These are phyloP conservation scores for Kodamaea lidongshanica DNA, from an alignment of 805 yeast species.

Conservation along the genomic window DNA sequence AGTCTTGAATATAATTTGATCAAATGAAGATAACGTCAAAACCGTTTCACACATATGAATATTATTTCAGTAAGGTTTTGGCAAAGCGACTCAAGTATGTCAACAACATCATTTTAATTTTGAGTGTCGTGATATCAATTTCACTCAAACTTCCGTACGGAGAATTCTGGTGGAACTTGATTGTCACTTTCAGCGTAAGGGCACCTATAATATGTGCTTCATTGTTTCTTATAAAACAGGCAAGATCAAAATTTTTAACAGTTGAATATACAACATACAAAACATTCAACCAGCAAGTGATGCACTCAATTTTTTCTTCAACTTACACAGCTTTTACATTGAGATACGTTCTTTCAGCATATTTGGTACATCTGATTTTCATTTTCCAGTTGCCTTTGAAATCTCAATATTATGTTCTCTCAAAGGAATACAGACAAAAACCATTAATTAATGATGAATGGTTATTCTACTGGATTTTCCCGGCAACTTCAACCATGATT, in stretches of 20 bases:
- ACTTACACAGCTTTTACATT: constrained; percentile 13
- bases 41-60: constrained; percentile 15
- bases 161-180: constrained; percentile 26
- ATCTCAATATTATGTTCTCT: constrained; percentile 24
- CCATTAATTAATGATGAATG: constrained; percentile 38
- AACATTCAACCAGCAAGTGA: constrained; percentile 29
- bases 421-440: constrained; percentile 34
- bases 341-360: constrained; percentile 20
- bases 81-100: constrained; percentile 31
- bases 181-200: constrained; percentile 18
- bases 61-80: constrained; percentile 25
- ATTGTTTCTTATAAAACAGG: constrained; percentile 20
- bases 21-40: too few relatives aligned
- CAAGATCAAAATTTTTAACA: constrained; percentile 20
- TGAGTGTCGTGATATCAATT: constrained; percentile 22
- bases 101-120: constrained; percentile 24
- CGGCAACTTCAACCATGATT: constrained; percentile 32
- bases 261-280: constrained; percentile 28
- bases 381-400: constrained; percentile 23
- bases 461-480: constrained; percentile 46
- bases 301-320: constrained; percentile 16
- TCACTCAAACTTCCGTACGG: constrained; percentile 24
- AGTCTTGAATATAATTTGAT: too few relatives aligned
- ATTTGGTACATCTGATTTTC: constrained; percentile 19
- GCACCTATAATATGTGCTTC: constrained; percentile 29